These are phyloP conservation scores for Arachnopeziza araneosa DNA, from an alignment of 2,329 filamentous ascomycete species.

Conservation along the genomic window DNA sequence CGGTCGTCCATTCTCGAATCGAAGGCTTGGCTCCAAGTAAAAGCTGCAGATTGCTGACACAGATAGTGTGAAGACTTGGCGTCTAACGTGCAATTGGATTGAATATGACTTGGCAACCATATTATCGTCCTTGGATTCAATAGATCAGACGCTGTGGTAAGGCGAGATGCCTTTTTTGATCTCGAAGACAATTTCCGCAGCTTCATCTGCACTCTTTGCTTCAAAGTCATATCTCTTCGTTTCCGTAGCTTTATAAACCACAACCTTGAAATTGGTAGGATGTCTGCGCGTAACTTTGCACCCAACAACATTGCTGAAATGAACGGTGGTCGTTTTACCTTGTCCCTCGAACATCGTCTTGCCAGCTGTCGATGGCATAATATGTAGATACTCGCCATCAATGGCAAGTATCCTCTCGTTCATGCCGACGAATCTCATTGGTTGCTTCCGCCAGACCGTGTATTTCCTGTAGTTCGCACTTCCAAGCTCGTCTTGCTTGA, in stretches of 20 bases:
- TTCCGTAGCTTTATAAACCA: constrained; percentile 71
- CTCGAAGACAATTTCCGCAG: constrained; percentile 72
- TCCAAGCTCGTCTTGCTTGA: constrained; percentile 53
- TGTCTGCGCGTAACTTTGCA: constrained; percentile 78
- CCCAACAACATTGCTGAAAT: constrained; percentile 76
- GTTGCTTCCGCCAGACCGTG: constrained; percentile 75
- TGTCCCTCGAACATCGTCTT: constrained; percentile 59
- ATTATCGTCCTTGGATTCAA: neutral
- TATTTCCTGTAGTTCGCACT: constrained; percentile 66
- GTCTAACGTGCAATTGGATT: neutral
- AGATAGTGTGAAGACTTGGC: neutral
- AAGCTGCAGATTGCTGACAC: neutral
- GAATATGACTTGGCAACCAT: neutral
- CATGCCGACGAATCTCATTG: constrained; percentile 71
- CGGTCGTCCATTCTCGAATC: neutral
- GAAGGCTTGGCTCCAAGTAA: neutral
- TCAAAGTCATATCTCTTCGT: constrained; percentile 83
- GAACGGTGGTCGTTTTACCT: constrained; percentile 72
- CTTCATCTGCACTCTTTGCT: constrained; percentile 64
- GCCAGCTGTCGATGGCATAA: constrained; percentile 65
- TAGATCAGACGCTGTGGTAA: constrained; percentile 37
- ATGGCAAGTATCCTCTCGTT: constrained; percentile 74
- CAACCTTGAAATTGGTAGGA: constrained; percentile 70
- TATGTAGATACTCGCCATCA: constrained; percentile 81
- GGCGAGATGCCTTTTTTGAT: constrained; percentile 71